A percentile compares a stretch with the other conserved stretches of the same genome.
phyloP scores from a whole-genome alignment of 2,329 filamentous ascomycete species.

The Arthrobotrys megalospora region DNA sequence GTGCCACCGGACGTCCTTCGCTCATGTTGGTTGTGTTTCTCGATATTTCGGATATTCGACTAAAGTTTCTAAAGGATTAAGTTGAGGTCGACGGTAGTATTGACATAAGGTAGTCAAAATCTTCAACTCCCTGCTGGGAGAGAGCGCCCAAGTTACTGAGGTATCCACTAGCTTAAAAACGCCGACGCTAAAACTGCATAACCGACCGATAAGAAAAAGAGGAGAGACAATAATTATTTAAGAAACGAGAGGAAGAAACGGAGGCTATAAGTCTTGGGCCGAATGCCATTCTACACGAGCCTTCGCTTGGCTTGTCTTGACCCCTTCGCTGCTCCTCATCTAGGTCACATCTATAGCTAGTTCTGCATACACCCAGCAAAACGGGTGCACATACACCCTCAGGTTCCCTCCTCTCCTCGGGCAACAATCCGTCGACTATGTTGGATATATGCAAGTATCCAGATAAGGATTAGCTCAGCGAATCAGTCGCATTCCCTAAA shows the following conservation, averaged over 20 bases:
- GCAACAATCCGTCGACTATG: slow-evolving; percentile 29
- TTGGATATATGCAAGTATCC: slow-evolving; percentile 46
- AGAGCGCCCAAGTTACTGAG: neutral
- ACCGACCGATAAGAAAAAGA: slow-evolving; percentile 7
- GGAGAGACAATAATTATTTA: neutral
- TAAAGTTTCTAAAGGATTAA: neutral
- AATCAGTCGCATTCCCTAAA: slow-evolving; percentile 18
- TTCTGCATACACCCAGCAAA: neutral
- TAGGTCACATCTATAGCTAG: slow-evolving; percentile 2
- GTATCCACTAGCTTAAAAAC: slow-evolving; percentile 34
- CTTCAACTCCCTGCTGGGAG: neutral
- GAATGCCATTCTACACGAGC: neutral
- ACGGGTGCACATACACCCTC: neutral
- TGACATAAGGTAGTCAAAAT: neutral
- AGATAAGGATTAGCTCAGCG: slow-evolving; percentile 15
- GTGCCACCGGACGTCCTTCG: slow-evolving; percentile 9
- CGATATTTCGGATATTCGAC: slow-evolving; percentile 1
- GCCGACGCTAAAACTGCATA: slow-evolving; percentile 42
- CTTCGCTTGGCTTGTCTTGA: slow-evolving; percentile 34
- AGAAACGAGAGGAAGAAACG: slow-evolving; percentile 25
- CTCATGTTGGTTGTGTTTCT: slow-evolving; percentile 14
- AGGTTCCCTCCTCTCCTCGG: slow-evolving; percentile 6
- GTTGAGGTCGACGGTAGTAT: neutral
- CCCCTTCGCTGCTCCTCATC: slow-evolving; percentile 2
- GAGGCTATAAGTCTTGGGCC: slow-evolving; percentile 22